Percentiles rank a stretch among this genome's conserved stretches.
These are phyloP conservation scores for Ustilago shanxiensis DNA, from an alignment of 1,284 basidiomycete genomes.

Conservation along the genomic window DNA sequence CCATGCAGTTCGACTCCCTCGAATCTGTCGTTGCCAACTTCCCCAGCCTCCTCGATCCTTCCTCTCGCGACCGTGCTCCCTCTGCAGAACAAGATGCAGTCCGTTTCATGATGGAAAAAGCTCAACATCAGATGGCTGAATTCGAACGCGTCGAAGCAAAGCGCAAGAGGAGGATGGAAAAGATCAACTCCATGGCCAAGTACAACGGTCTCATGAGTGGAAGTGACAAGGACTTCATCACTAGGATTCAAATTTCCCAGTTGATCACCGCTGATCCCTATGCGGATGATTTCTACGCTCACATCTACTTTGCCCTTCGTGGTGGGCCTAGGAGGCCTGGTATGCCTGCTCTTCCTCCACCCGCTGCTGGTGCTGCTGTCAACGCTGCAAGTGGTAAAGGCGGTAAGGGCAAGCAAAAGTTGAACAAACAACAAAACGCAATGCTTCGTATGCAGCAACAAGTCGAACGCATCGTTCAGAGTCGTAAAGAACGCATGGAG, in stretches of 20 bases:
- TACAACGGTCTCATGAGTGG: conserved; percentile 99
- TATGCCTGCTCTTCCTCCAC: conserved; percentile 29
- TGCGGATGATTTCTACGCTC: conserved; percentile 97
- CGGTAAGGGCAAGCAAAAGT: conserved; percentile 54
- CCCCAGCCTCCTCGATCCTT: conserved; percentile 57
- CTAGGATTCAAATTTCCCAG: conserved; percentile 97
- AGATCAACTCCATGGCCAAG: conserved; percentile 77
- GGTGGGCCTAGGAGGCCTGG: conserved; percentile 73
- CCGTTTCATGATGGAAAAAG: conserved; percentile 57
- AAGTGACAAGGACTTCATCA: conserved; percentile 99
- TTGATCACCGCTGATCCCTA: conserved; percentile 89
- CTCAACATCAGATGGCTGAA: conserved; percentile 54
- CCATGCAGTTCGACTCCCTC: conserved; percentile 67
- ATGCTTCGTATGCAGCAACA: conserved; percentile 98
- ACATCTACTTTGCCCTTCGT: conserved; percentile 89
- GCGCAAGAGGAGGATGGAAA: conserved; percentile 57
- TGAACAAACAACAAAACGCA: conserved; percentile 79
- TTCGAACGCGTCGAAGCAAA: conserved; percentile 57
- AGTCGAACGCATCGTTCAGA: conserved; percentile 94
- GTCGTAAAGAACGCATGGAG: conserved; percentile 78
- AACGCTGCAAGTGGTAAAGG: conserved; percentile 35
- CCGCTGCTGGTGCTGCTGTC: conserved; percentile 15
- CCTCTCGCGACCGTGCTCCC: conserved; percentile 35
- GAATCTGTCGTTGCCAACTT: conserved; percentile 61
- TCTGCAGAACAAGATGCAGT: conserved; percentile 57